Base-by-base conservation (phyloP, 441 rosid genomes). In the Arabidopsis lyrata region DNA sequence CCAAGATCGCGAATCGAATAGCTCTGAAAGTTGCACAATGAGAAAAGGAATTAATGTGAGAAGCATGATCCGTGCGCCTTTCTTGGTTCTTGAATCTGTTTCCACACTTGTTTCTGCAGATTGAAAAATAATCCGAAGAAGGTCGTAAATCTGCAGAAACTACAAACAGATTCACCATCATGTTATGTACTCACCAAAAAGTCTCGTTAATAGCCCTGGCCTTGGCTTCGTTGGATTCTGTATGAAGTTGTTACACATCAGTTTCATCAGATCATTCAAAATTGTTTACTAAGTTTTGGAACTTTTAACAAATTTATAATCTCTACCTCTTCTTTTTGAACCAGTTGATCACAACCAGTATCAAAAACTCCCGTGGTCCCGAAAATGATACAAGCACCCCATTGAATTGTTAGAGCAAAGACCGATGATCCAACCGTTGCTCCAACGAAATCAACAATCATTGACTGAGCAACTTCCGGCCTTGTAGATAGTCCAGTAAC, bases 331-430 rank as follows among this genome's bases (percentile, higher is more conserved):
- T 50, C 32, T 4, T 50, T 11, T 22, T 50, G 55, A 4, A 10
- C 2, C 55, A 49, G 0, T 49, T 4, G 32, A 50, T 50, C 32
- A 22, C 3, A 11, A 24, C 56, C 32, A 22, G 15, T 50, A 2
- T 24, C 32, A 11, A 10, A 50, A 50, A 50, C 32, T 12, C 32
- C 32, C 0, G n/a, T 50, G 2, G 32, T 22, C 22, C 56, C 56
- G 4, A 50, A 50, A 20, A 50, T 1, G 32, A 50, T 20, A 49
- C 70, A 66, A 35, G 59, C 70, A 34, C 70, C 70, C 70, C 59
- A 66, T 4, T 66, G 57, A 35, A 66, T 14, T 0, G 70, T 52
- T 4, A 66, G 55, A 66, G 58, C 48, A 22, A 66, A 66, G 18
- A 66, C 70, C 3, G 70, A 49, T 27, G 38, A 34, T 34, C 60